Percentiles rank a stretch among this genome's conserved stretches.
Conservation (phyloP, 1,284 basidiomycete species). For the Phylloporus sp. region DNA sequence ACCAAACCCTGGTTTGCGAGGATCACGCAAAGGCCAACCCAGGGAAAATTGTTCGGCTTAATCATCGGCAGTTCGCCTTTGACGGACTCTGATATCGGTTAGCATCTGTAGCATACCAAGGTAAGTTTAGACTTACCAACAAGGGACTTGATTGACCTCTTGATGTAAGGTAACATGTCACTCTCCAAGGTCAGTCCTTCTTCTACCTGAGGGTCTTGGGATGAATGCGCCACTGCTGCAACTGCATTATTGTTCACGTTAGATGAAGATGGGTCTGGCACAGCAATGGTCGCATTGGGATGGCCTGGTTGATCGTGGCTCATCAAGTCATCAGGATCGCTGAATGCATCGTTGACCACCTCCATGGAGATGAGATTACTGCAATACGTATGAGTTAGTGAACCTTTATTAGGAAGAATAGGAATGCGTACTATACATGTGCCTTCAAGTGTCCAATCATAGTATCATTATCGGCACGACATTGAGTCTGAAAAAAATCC, state of each 20-base stretch:
- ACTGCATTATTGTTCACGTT: too few species aligned
- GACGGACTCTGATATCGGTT: too few species aligned
- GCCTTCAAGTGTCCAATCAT: constrained; percentile 8
- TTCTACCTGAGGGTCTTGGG: background rate
- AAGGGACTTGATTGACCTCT: background rate
- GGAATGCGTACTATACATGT: background rate
- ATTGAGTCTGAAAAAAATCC: constrained; percentile 11
- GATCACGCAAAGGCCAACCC: too few species aligned
- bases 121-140: background rate
- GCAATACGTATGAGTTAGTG: background rate
- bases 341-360: background rate
- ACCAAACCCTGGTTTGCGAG: too few species aligned
- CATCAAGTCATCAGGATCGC: too few species aligned
- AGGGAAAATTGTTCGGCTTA: too few species aligned
- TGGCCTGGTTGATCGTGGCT: background rate
- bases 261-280: background rate
- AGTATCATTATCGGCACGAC: constrained; percentile 6
- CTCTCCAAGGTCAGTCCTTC: background rate
- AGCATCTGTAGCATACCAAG: background rate
- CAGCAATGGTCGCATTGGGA: background rate
- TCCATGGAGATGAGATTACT: background rate
- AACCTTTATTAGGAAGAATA: background rate
- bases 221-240: too few species aligned
- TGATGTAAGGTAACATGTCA: background rate
- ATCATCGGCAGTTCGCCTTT: too few species aligned